Percentiles rank a stretch among this genome's conserved stretches.
Evolutionary conservation across 495 filamentous ascomycete species (phyloP).

Genomic region (Penicillium daleae): DNA sequence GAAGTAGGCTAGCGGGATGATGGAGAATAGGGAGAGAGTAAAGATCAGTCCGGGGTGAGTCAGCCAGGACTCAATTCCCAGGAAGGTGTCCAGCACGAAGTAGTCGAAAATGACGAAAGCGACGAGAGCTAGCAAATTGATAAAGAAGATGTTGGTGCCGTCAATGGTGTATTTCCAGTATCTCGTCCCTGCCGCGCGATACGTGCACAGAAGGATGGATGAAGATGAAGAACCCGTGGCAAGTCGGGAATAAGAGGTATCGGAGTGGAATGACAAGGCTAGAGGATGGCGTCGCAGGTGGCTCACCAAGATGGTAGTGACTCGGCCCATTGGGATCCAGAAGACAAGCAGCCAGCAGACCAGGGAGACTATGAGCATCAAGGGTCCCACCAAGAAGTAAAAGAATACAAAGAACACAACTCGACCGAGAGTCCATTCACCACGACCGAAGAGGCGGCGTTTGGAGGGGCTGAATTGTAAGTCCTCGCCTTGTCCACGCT

Average conservation of each 20-base stretch:
- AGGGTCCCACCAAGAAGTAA: conserved; percentile 90
- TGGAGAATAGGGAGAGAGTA: conserved; percentile 79
- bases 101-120: conserved; percentile 93
- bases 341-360: conserved; percentile 97
- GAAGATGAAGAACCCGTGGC: conserved; percentile 67
- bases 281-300: conserved; percentile 93
- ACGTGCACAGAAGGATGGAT: conserved; percentile 93
- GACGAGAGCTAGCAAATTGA: conserved; percentile 91
- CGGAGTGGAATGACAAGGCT: conserved; percentile 89
- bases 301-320: conserved; percentile 84
- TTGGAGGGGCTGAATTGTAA: conserved; percentile 67
- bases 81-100: conserved; percentile 66
- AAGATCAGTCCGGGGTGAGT: conserved; percentile 87
- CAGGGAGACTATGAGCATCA: conserved; percentile 79
- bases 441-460: conserved; percentile 89
- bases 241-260: conserved; percentile 71
- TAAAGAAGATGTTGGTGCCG: conserved; percentile 97
- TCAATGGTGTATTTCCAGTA: conserved; percentile 99
- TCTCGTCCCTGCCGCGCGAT: conserved; percentile 88
- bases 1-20: conserved; percentile 98
- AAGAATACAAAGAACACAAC: conserved; percentile 97
- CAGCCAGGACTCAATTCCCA: conserved; percentile 70
- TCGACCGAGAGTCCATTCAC: conserved; percentile 91
- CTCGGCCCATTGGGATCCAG: conserved; percentile 97
- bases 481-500: conserved; percentile 52